Conservation (phyloP, 306 rosid genomes). For the Fragaria vesca region DNA sequence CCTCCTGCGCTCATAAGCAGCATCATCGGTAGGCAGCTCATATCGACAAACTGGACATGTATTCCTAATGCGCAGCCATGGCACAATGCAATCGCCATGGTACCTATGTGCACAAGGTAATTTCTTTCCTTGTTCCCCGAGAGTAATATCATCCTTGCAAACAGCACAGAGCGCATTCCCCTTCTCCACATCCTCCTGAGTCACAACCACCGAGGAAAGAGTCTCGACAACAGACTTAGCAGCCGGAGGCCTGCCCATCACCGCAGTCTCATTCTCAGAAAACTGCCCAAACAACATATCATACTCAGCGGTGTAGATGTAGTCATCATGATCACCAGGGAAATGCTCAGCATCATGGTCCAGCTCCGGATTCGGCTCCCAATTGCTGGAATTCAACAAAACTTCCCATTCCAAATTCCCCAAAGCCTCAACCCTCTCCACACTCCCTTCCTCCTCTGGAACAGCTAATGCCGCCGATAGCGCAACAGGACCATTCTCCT, state of each 20-base stretch:
- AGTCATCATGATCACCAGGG: conserved; percentile 59
- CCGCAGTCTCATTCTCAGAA: conserved; percentile 41
- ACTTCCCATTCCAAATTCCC: conserved; percentile 77
- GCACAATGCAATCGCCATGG: conserved; percentile 76
- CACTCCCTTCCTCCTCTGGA: conserved; percentile 30
- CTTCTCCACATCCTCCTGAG: conserved; percentile 44
- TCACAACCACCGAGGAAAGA: conserved; percentile 49
- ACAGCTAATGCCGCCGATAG: conserved; percentile 21
- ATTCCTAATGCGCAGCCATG: conserved; percentile 77
- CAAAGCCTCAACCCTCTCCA: conserved; percentile 30
- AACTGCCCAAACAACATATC: conserved; percentile 82
- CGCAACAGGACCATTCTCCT: conserved; percentile 21
- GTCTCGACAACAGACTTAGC: conserved; percentile 43
- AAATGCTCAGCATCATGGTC: conserved; percentile 39
- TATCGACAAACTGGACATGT: conserved; percentile 90
- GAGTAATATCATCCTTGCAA: conserved; percentile 64
- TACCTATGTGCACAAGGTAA: conserved; percentile 73
- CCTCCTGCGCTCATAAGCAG: conserved; percentile 67
- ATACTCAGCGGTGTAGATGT: conserved; percentile 53
- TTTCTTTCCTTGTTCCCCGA: conserved; percentile 52
- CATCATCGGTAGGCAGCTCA: conserved; percentile 72
- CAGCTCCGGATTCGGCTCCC: conserved; percentile 42
- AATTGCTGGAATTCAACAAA: conserved; percentile 38
- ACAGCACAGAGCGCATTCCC: conserved; percentile 59
- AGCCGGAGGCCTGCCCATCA: conserved; percentile 59